Evolutionary conservation across 1,284 basidiomycete species (phyloP).

Genomic region (Termitomyces sp.): DNA sequence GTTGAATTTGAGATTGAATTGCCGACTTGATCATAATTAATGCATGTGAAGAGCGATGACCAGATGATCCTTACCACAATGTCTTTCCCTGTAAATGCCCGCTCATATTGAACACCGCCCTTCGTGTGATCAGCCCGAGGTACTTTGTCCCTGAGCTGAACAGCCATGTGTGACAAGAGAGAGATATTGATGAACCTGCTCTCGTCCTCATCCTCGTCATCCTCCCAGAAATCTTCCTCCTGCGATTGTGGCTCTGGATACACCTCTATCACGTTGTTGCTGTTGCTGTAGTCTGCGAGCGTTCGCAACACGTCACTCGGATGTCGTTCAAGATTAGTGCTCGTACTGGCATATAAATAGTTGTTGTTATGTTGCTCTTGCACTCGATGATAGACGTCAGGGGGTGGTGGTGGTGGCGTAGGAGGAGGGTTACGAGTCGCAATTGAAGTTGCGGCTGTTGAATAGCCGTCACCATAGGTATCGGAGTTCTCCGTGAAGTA

Average conservation of each 20-base stretch:
- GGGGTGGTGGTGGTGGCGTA: slow-evolving; percentile 3
- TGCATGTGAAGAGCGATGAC: not conserved
- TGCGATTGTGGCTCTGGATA: slow-evolving; percentile 63
- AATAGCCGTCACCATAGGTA: slow-evolving; percentile 9
- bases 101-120: slow-evolving; percentile 81
- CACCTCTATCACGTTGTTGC: slow-evolving; percentile 10
- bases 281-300: slow-evolving; percentile 31
- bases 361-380: slow-evolving; percentile 1
- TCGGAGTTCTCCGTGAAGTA: slow-evolving; percentile 7
- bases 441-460: slow-evolving; percentile 4
- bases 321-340: slow-evolving; percentile 23
- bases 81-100: slow-evolving; percentile 88
- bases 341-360: slow-evolving; percentile 1
- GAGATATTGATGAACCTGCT: slow-evolving; percentile 82
- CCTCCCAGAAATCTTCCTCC: slow-evolving; percentile 61
- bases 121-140: slow-evolving; percentile 85
- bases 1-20: slow-evolving; percentile 76
- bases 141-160: slow-evolving; percentile 83
- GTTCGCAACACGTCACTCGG: slow-evolving; percentile 32
- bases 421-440: slow-evolving; percentile 4
- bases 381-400: slow-evolving; percentile 7
- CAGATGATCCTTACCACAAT: slow-evolving; percentile 68
- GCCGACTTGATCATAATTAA: slow-evolving; percentile 51
- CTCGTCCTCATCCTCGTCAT: slow-evolving; percentile 72
- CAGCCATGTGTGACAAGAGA: slow-evolving; percentile 83